Conservation (phyloP, 495 filamentous ascomycete genomes). For the Penicillium arizonense region DNA sequence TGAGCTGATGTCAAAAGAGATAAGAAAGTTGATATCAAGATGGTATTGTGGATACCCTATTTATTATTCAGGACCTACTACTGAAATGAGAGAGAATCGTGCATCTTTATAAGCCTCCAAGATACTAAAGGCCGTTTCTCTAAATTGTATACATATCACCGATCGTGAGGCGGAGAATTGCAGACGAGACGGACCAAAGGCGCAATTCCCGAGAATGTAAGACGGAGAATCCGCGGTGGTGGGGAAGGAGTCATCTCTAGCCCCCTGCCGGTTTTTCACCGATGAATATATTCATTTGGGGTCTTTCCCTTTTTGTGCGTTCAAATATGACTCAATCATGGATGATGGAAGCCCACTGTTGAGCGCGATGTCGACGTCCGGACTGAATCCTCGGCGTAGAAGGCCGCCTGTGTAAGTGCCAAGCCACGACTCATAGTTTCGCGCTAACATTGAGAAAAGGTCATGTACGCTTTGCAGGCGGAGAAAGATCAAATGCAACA, state of each 20-base stretch:
- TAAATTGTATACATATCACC: background rate
- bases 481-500: conserved; percentile 52
- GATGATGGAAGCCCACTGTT: background rate
- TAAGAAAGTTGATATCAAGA: too few species aligned
- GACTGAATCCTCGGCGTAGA: conserved; percentile 43
- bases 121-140: too few species aligned
- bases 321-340: too few species aligned
- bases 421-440: background rate
- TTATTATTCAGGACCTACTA: too few species aligned
- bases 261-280: too few species aligned
- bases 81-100: too few species aligned
- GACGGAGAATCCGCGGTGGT: too few species aligned
- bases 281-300: too few species aligned
- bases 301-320: too few species aligned
- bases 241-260: too few species aligned
- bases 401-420: conserved; percentile 44
- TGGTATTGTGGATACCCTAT: too few species aligned
- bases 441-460: conserved; percentile 7
- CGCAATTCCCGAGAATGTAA: conserved; percentile 17
- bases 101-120: too few species aligned
- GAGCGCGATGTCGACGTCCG: conserved; percentile 21
- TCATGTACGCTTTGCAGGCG: conserved; percentile 46
- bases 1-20: background rate
- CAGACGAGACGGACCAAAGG: conserved; percentile 20
- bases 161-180: conserved; percentile 29